Evolutionary conservation across 805 yeast genomes (phyloP), one percentile per base, ranked within the genome.

Genomic region (Ogataea naganishii): DNA sequence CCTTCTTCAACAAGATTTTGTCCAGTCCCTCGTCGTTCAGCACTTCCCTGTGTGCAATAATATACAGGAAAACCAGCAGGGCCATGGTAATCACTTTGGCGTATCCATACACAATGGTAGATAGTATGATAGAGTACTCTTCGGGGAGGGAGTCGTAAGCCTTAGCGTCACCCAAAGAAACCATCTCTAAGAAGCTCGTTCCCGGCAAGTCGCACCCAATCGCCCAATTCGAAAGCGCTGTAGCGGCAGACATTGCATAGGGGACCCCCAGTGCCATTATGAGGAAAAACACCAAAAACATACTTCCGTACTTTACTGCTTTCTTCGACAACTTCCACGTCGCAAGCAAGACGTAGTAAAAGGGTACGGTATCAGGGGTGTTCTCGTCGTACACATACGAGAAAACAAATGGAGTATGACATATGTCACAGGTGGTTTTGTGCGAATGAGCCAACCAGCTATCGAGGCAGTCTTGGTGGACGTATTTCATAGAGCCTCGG

Each of bases 381-480:
- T 46, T 37, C 5, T 51, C 49, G 20, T 60, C 52, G 34, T 64
- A 69, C 0, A 66, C 54, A 14, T 60, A 49, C 46, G 31, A 56
- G 38, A 38, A 82, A 33, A 63, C 66, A 53, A 80, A 86, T 18
- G 75, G 71, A 20, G 80, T 63, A 44, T 85, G 80, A 53, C 97
- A 92, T 23, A 92, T 81, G 51, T 89, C 97, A 66, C 97, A 92
- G 22, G 70, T 64, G 20, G 67, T 66, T 35, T 76, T 73, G 30
- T 69, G 63, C 13, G 82, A 64, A 48, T 75, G 86, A 29, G 67
- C 64, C 23, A 92, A 68, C 98, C 98, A 89, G 46, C 84, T 92
- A 44, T 75, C 60, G 26, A 89, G 57, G 53, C 99, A 92, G 33
- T 80, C 94, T 53, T 89, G 94, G 53, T 92, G 99, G 31, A 92